Evolutionary conservation across 225 moss, liverwort and hornwort species (phyloP).

Genomic region (Neckera pumila): DNA sequence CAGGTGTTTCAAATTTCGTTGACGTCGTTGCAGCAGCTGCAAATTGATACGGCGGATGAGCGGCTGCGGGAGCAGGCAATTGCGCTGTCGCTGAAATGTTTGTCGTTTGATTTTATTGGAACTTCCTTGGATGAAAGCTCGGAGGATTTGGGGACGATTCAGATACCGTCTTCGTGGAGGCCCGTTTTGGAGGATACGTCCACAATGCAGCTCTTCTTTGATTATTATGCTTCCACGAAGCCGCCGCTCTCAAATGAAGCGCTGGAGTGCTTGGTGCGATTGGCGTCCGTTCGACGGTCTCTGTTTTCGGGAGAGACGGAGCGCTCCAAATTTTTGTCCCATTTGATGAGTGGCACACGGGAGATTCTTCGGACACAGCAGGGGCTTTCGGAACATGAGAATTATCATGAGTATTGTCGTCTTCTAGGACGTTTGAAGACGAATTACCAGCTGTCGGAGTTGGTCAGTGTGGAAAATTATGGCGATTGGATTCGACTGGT

Average conservation of each 20-base stretch:
- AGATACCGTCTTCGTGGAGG: slow-evolving; percentile 53
- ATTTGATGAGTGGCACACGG: slow-evolving; percentile 40
- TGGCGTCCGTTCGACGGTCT: slow-evolving; percentile 48
- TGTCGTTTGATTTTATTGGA: slow-evolving; percentile 54
- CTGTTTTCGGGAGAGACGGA: slow-evolving; percentile 50
- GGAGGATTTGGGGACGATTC: slow-evolving; percentile 58
- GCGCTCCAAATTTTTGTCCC: slow-evolving; percentile 42
- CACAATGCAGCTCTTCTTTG: slow-evolving; percentile 63
- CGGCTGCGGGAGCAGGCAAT: slow-evolving; percentile 54
- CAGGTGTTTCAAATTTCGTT: slow-evolving; percentile 59
- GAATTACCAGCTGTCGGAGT: slow-evolving; percentile 52
- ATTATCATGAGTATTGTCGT: slow-evolving; percentile 57
- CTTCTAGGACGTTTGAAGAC: slow-evolving; percentile 50
- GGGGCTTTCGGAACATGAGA: slow-evolving; percentile 58
- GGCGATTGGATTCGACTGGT: slow-evolving; percentile 57
- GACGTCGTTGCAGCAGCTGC: slow-evolving; percentile 40
- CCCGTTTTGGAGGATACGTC: slow-evolving; percentile 45
- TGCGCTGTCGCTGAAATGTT: slow-evolving; percentile 38
- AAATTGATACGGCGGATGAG: slow-evolving; percentile 46
- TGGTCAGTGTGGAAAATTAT: slow-evolving; percentile 56
- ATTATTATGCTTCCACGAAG: slow-evolving; percentile 51
- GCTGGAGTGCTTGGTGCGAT: slow-evolving; percentile 44
- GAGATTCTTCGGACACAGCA: slow-evolving; percentile 54
- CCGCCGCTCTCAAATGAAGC: slow-evolving; percentile 52
- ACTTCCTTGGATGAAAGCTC: slow-evolving; percentile 54